These are phyloP conservation scores for Corynascus novoguineensis DNA, from an alignment of 495 filamentous ascomycete species.

Conservation along the genomic window DNA sequence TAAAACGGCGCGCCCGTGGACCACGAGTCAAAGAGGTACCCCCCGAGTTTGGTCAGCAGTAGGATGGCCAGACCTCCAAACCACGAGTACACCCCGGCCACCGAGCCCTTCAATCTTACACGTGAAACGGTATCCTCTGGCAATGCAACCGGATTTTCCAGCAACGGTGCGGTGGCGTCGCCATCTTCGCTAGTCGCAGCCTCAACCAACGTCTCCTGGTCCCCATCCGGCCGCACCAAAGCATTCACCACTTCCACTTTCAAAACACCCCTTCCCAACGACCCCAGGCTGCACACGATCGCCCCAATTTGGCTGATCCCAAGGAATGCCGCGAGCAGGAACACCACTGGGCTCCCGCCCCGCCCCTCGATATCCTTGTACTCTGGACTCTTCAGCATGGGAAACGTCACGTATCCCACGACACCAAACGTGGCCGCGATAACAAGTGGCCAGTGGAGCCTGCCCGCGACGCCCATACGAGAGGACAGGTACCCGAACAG, in stretches of 20 bases:
- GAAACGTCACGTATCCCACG: slow-evolving; percentile 69
- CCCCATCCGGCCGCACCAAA: slow-evolving; percentile 10
- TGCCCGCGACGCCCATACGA: slow-evolving; percentile 39
- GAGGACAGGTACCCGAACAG: slow-evolving; percentile 76
- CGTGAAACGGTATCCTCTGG: slow-evolving; percentile 33
- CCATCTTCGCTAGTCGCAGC: slow-evolving; percentile 20
- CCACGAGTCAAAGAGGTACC: slow-evolving; percentile 68
- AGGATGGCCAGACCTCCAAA: slow-evolving; percentile 89
- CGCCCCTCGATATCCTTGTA: slow-evolving; percentile 50
- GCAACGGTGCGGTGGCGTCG: slow-evolving; percentile 31
- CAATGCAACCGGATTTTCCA: slow-evolving; percentile 20
- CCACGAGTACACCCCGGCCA: slow-evolving; percentile 88
- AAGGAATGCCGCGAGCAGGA: slow-evolving; percentile 70
- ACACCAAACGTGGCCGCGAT: slow-evolving; percentile 65
- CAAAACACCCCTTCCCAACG: slow-evolving; percentile 74
- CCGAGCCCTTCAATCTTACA: slow-evolving; percentile 76
- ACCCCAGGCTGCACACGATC: slow-evolving; percentile 86
- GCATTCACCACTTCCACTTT: slow-evolving; percentile 41
- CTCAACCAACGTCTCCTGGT: slow-evolving; percentile 29
- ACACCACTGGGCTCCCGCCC: slow-evolving; percentile 59
- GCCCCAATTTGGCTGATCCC: slow-evolving; percentile 91
- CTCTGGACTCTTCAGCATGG: slow-evolving; percentile 63
- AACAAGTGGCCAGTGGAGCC: slow-evolving; percentile 68
- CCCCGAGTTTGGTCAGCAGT: slow-evolving; percentile 87
- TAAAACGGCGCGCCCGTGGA: slow-evolving; percentile 77